These are phyloP conservation scores for Saraca asoca DNA, from an alignment of 331 rosid species.

Conservation along the genomic window DNA sequence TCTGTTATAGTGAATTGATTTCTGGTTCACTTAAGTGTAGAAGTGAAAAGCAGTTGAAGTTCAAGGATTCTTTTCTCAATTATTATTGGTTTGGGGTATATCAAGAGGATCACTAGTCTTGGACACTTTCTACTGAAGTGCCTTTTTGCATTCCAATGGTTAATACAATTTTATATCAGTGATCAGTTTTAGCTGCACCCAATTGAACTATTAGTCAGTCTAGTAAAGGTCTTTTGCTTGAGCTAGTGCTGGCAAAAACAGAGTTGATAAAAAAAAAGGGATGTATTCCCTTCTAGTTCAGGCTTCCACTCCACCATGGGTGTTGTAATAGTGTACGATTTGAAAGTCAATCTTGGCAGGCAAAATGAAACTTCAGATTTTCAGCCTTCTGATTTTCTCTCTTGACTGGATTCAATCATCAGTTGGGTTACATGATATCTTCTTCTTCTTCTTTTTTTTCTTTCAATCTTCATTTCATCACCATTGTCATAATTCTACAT, in stretches of 20 bases:
- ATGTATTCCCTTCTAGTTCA: not conserved
- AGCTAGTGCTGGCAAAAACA: not conserved
- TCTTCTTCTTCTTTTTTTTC: too few relatives aligned
- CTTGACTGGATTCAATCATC: not conserved
- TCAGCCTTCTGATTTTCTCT: too few relatives aligned
- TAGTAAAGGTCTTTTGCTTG: not conserved
- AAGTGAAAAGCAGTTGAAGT: not conserved
- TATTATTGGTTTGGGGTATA: not conserved
- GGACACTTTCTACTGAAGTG: not conserved
- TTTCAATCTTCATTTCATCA: not conserved
- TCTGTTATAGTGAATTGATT: slow-evolving; percentile 15
- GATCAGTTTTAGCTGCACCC: not conserved
- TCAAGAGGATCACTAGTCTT: not conserved
- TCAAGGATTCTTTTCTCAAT: slow-evolving; percentile 12
- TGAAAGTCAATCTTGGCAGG: not conserved
- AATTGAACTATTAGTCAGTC: not conserved
- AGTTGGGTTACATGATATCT: not conserved
- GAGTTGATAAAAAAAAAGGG: not conserved
- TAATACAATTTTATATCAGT: not conserved
- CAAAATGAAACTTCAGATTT: not conserved
- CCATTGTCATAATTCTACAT: not conserved
- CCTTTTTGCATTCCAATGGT: not conserved
- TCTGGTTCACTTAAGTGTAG: not conserved
- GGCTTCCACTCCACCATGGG: not conserved
- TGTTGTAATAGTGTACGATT: not conserved